Conservation (phyloP, 371 early-diverging fungal species). For the Cokeromyces recurvatus region DNA sequence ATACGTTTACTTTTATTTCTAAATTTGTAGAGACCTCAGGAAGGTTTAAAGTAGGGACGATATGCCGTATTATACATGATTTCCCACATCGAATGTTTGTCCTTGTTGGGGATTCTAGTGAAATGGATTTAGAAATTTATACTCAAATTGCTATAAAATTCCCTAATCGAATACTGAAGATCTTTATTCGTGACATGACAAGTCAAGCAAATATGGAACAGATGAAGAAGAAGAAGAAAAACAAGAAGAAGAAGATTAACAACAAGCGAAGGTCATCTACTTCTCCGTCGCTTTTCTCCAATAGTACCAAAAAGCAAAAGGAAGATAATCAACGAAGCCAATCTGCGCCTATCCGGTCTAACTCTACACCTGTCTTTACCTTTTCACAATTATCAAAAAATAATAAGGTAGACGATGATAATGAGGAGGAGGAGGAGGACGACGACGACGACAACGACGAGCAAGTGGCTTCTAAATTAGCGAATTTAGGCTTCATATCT, state of each 20-base stretch:
- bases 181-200: constrained; percentile 82
- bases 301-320: no score
- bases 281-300: no score
- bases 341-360: no score
- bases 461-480: no score
- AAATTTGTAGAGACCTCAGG: constrained; percentile 31
- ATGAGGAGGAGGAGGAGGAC: no score
- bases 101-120: constrained; percentile 89
- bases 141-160: constrained; percentile 53
- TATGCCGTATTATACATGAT: constrained; percentile 51
- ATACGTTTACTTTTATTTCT: constrained; percentile 43
- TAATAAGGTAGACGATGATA: no score
- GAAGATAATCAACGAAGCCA: no score
- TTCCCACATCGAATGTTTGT: constrained; percentile 82
- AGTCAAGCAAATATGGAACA: constrained; percentile 18
- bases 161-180: constrained; percentile 66
- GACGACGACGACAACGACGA: no score
- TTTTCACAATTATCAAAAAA: no score
- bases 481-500: background rate
- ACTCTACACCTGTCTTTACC: no score
- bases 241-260: background rate
- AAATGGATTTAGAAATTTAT: constrained; percentile 82
- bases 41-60: constrained; percentile 55
- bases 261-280: background rate
- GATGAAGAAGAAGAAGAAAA: background rate